phyloP scores from a whole-genome alignment of 148 eudicot species.

The Bassia scoparia region DNA sequence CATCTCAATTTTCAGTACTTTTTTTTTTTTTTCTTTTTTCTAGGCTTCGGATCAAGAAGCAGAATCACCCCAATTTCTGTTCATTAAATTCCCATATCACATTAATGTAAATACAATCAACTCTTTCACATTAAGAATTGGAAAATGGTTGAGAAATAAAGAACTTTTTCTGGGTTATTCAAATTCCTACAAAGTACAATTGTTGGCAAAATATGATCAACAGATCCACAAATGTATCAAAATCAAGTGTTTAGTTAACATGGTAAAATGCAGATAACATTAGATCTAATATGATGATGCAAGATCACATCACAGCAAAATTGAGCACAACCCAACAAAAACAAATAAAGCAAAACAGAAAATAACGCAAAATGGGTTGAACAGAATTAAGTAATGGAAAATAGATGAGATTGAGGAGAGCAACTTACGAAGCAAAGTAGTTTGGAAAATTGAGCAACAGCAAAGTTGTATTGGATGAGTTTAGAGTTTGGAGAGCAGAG shows the following conservation, averaged over 20 bases:
- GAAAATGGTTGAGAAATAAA: background rate
- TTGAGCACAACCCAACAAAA: slow-evolving; percentile 6
- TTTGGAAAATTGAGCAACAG: background rate
- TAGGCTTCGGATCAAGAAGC: background rate
- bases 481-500: too few species aligned
- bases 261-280: background rate
- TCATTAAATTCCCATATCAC: too few species aligned
- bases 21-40: background rate
- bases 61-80: background rate
- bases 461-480: background rate
- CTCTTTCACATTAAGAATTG: too few species aligned
- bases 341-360: background rate
- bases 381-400: background rate
- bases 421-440: background rate
- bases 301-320: slow-evolving; percentile 10
- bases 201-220: background rate
- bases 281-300: background rate
- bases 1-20: background rate
- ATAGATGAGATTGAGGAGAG: background rate
- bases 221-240: background rate
- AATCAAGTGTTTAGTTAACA: background rate
- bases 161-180: background rate
- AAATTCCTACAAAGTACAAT: background rate
- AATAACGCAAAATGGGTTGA: background rate
- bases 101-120: too few species aligned